Evolutionary conservation across 345 rosid species (phyloP).

Genomic region (Capsella bursapastoris): DNA sequence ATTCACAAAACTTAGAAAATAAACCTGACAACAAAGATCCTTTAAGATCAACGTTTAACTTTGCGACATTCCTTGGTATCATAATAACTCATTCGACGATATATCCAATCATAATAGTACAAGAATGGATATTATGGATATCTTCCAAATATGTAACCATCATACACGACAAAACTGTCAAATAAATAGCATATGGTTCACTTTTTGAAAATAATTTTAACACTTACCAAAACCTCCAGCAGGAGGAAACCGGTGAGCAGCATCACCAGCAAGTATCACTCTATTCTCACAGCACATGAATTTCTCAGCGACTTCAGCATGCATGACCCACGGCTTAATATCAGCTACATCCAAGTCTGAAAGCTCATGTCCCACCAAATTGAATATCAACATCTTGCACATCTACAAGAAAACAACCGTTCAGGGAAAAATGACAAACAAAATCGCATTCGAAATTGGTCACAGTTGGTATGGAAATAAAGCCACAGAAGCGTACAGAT

Average conservation of each 20-base stretch:
- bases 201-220: constrained; percentile 3
- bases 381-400: constrained; percentile 77
- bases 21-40: neutral
- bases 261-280: constrained; percentile 89
- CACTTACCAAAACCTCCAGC: constrained; percentile 98
- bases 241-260: constrained; percentile 95
- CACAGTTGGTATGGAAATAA: neutral
- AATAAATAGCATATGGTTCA: constrained; percentile 10
- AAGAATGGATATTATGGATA: neutral
- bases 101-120: neutral
- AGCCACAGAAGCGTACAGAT: neutral
- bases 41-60: neutral
- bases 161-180: constrained; percentile 9
- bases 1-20: neutral
- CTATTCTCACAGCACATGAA: constrained; percentile 61
- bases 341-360: constrained; percentile 74
- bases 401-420: constrained; percentile 64
- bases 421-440: constrained; percentile 43
- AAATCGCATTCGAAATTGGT: neutral
- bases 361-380: constrained; percentile 87
- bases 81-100: neutral
- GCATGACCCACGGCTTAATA: constrained; percentile 97
- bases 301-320: constrained; percentile 96
- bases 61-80: neutral
- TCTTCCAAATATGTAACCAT: constrained; percentile 5